Conservation (phyloP, 2,329 filamentous ascomycete species). For the Claviceps paspali region DNA sequence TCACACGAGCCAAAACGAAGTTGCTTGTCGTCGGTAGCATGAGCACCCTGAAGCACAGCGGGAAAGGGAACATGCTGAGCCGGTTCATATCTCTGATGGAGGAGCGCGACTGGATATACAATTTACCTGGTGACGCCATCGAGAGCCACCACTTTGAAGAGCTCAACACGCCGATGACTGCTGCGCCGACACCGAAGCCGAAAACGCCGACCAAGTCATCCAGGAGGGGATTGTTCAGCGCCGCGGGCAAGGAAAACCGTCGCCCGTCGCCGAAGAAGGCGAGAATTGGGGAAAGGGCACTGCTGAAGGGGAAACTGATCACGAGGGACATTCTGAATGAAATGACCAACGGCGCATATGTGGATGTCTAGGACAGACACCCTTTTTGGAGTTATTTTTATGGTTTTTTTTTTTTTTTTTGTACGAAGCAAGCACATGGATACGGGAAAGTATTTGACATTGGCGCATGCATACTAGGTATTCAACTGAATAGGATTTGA, state of each 20-base stretch:
- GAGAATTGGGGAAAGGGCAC: slow-evolving; percentile 42
- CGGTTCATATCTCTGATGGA: slow-evolving; percentile 68
- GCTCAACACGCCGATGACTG: slow-evolving; percentile 28
- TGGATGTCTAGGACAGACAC: slow-evolving; percentile 3
- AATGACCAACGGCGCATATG: slow-evolving; percentile 30
- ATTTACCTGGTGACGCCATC: slow-evolving; percentile 49
- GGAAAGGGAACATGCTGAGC: slow-evolving; percentile 59
- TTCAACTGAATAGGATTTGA: slow-evolving; percentile 3
- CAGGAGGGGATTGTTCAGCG: slow-evolving; percentile 6
- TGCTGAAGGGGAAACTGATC: slow-evolving; percentile 53
- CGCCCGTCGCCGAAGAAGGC: slow-evolving; percentile 35
- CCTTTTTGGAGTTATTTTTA: neutral
- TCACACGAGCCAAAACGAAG: slow-evolving; percentile 87
- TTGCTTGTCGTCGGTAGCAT: slow-evolving; percentile 75
- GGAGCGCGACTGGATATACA: slow-evolving; percentile 60
- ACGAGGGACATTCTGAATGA: slow-evolving; percentile 69
- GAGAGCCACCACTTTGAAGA: slow-evolving; percentile 56
- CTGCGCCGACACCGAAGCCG: slow-evolving; percentile 5
- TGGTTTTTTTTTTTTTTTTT: neutral
- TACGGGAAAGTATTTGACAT: neutral
- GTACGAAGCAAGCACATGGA: neutral
- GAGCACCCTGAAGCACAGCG: slow-evolving; percentile 59
- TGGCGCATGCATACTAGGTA: slow-evolving; percentile 7
- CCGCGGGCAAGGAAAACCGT: slow-evolving; percentile 28
- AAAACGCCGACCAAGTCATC: slow-evolving; percentile 16